A percentile compares a stretch with the other conserved stretches of the same genome.
Conservation (phyloP, 768 basidiomycete species). For the Lactarius sanguifluus region DNA sequence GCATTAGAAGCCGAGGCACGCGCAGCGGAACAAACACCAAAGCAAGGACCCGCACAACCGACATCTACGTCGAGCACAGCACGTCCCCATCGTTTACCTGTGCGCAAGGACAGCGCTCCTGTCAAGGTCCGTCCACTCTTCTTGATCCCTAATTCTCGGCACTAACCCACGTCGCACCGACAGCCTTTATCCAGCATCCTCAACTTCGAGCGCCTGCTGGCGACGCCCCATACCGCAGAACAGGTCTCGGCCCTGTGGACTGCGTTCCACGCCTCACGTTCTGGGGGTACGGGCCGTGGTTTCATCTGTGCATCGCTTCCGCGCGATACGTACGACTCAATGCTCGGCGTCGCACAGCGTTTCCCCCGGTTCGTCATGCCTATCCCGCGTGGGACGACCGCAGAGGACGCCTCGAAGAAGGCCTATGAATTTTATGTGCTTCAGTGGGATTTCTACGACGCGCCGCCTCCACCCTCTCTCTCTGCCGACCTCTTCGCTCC, state of each 20-base stretch:
- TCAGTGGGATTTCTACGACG: constrained; percentile 85
- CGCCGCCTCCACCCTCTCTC: constrained; percentile 59
- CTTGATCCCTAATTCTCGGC: constrained; percentile 1
- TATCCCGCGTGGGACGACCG: constrained; percentile 53
- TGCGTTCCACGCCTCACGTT: constrained; percentile 80
- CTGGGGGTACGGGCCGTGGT: constrained; percentile 77
- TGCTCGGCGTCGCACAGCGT: constrained; percentile 59
- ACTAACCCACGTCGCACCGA: constrained; percentile 14
- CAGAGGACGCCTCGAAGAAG: constrained; percentile 33
- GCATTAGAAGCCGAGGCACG: constrained; percentile 28
- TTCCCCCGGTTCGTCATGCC: constrained; percentile 86
- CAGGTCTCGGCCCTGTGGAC: constrained; percentile 87
- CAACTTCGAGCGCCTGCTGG: constrained; percentile 68
- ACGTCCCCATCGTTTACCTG: constrained; percentile 20
- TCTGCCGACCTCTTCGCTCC: constrained; percentile 45
- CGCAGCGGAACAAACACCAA: constrained; percentile 10
- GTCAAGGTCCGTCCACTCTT: constrained; percentile 49
- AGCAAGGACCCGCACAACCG: constrained; percentile 16
- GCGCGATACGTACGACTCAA: constrained; percentile 64
- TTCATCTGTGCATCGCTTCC: constrained; percentile 85
- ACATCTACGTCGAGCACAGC: constrained; percentile 19
- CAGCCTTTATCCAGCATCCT: constrained; percentile 83
- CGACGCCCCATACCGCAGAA: constrained; percentile 64
- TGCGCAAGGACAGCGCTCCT: constrained; percentile 65
- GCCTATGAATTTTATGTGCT: constrained; percentile 83